Base-by-base conservation (phyloP, 257 asterid genomes). In the Voacanga thouarsii region DNA sequence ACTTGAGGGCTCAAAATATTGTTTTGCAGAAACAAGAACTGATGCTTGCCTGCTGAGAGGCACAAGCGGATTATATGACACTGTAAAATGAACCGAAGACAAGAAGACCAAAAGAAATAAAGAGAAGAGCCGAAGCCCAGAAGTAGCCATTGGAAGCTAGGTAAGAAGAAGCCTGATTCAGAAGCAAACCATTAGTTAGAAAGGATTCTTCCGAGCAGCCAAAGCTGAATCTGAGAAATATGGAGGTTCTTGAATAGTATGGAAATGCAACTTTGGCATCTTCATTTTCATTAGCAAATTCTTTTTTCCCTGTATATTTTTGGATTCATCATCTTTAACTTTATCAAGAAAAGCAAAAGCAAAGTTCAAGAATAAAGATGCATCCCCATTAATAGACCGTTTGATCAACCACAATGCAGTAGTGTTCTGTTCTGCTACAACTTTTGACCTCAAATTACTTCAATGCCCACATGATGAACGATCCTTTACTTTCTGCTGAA, bases 321-420 rank as follows among this genome's bases (percentile, higher is more conserved):
- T 85, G 49, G 79, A 78, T 85, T 85, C 80, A 82, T 80, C 84
- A 71, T 85, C 86, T 82, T 82, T 85, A 77, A 70, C 88, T 82
- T 85, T 85, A 82, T 76, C 59, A 79, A 79, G 78, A 84, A 85
- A 82, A 85, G 88, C 78, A 77, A 85, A 85, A 85, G 88, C 83
- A 53, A 74, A 57, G 80, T 73, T 79, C 61, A 80, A 79, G 77
- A 64, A 78, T 85, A 85, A 80, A 82, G 86, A 80, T 80, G 83
- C 86, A 82, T 82, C 51, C 60, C 70, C 77, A 43, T 53, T 51
- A 75, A 65, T 56, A 33, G 76, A 77, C 81, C 45, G 23, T 78
- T 84, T 81, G 78, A 75, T 71, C 57, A 43, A 77, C 67, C 74
- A 61, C 71, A 41, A 44, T 39, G 78, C 73, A 49, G 50, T 41